A percentile compares a stretch with the other conserved stretches of the same genome.
phyloP scores from a whole-genome alignment of 768 basidiomycete genomes.

The Vishniacozyma victoriae region DNA sequence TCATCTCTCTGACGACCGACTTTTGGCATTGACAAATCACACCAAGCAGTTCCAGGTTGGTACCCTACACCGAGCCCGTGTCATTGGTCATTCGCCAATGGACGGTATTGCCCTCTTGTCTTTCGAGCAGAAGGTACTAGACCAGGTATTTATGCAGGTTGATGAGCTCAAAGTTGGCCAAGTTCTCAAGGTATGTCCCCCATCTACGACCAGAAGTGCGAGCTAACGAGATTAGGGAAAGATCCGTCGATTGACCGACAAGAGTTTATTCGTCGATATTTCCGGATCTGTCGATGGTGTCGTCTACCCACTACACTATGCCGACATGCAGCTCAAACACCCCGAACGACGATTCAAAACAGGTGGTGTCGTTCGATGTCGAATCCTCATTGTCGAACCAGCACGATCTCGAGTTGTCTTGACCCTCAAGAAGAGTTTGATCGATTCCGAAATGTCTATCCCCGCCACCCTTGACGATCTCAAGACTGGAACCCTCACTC shows the following conservation, averaged over 20 bases:
- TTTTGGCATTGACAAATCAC: constrained; percentile 64
- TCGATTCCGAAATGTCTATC: constrained; percentile 72
- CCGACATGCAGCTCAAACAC: constrained; percentile 89
- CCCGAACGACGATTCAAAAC: constrained; percentile 84
- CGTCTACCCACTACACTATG: constrained; percentile 89
- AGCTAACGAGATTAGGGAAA: constrained; percentile 49
- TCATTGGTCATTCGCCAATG: constrained; percentile 74
- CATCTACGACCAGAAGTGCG: not conserved
- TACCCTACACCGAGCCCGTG: constrained; percentile 74
- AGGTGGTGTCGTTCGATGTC: constrained; percentile 74
- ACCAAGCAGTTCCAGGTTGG: constrained; percentile 75
- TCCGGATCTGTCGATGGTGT: constrained; percentile 85
- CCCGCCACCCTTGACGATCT: constrained; percentile 63
- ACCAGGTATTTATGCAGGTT: constrained; percentile 78
- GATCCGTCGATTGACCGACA: constrained; percentile 74
- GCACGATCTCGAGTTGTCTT: constrained; percentile 73
- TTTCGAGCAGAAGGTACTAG: constrained; percentile 70
- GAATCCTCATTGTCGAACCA: constrained; percentile 75
- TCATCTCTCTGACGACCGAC: constrained; percentile 82
- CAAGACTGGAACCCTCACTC: constrained; percentile 62
- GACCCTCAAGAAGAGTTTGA: constrained; percentile 83
- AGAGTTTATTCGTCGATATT: constrained; percentile 75
- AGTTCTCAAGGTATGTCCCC: constrained; percentile 60
- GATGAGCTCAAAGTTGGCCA: constrained; percentile 79
- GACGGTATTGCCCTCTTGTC: constrained; percentile 88